A percentile compares a stretch with the other conserved stretches of the same genome.
Conservation (phyloP, 805 yeast species). For the Candida chauliodis region DNA sequence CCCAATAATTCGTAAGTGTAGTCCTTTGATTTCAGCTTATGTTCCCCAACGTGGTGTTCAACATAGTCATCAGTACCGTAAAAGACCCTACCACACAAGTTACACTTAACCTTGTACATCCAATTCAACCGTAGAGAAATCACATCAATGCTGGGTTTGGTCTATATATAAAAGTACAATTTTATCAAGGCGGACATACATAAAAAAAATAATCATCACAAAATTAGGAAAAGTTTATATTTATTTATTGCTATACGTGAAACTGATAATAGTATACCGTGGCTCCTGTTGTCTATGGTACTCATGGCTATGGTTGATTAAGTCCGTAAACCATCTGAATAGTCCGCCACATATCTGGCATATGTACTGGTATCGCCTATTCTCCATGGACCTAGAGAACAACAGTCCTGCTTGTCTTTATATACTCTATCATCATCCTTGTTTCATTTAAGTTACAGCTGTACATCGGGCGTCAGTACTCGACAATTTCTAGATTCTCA, state of each 20-base stretch:
- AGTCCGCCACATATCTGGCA: not conserved
- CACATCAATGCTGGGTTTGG: not conserved
- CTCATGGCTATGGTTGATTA: not conserved
- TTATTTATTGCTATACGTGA: no score
- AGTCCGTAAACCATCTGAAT: not conserved
- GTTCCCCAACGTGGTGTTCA: slow-evolving; percentile 4
- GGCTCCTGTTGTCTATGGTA: not conserved
- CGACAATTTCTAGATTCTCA: slow-evolving; percentile 1
- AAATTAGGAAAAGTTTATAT: no score
- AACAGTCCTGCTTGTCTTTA: no score
- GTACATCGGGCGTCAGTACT: no score
- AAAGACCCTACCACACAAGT: slow-evolving; percentile 7
- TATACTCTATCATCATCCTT: not conserved
- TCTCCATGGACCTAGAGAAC: no score
- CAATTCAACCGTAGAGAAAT: not conserved
- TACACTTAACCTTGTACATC: slow-evolving; percentile 5
- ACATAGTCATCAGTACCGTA: slow-evolving; percentile 6
- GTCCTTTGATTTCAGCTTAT: not conserved
- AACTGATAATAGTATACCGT: not conserved
- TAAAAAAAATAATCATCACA: no score
- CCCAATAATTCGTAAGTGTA: slow-evolving; percentile 3
- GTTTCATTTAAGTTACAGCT: no score
- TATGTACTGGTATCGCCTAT: not conserved
- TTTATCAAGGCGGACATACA: slow-evolving; percentile 5
- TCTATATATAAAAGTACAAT: not conserved